phyloP scores from a whole-genome alignment of 2,329 filamentous ascomycete species.

The Ophiognomonia clavigignenti-juglandacearum region DNA sequence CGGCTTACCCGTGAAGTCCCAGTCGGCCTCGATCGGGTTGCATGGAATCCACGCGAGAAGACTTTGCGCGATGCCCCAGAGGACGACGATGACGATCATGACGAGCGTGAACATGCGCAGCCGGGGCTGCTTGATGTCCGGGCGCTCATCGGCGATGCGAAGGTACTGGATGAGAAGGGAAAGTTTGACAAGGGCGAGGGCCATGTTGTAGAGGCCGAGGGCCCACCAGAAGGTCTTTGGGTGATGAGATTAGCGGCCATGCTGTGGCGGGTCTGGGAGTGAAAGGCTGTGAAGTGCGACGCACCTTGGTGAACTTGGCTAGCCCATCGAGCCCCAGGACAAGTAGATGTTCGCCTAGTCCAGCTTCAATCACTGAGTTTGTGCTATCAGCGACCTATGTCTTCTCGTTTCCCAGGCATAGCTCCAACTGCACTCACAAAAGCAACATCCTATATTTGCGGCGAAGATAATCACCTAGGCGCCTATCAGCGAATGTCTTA shows the following conservation, averaged over 20 bases:
- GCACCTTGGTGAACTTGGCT: slow-evolving; percentile 2
- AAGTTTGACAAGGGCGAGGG: slow-evolving; percentile 20
- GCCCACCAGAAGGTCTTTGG: slow-evolving; percentile 8
- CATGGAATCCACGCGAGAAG: slow-evolving; percentile 21
- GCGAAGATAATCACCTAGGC: background rate
- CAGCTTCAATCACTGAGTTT: background rate
- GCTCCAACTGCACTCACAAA: background rate
- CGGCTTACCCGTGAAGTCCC: slow-evolving; percentile 11
- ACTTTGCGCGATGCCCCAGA: slow-evolving; percentile 19
- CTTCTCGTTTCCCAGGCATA: background rate
- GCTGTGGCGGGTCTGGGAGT: background rate
- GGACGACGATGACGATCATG: slow-evolving; percentile 14
- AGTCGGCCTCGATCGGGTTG: slow-evolving; percentile 16
- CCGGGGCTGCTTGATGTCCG: slow-evolving; percentile 12
- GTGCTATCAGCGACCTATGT: background rate
- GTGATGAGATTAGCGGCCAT: background rate
- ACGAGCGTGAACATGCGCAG: slow-evolving; percentile 12
- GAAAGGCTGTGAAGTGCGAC: background rate
- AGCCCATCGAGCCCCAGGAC: slow-evolving; percentile 2
- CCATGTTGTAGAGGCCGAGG: slow-evolving; percentile 19
- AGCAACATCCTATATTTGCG: slow-evolving; percentile 8
- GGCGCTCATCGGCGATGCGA: slow-evolving; percentile 18
- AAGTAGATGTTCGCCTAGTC: slow-evolving; percentile 2
- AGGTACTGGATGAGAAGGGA: slow-evolving; percentile 21
- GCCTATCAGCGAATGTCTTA: background rate